phyloP scores from a whole-genome alignment of 331 rosid genomes.

The Rhamnella rubrinervis region DNA sequence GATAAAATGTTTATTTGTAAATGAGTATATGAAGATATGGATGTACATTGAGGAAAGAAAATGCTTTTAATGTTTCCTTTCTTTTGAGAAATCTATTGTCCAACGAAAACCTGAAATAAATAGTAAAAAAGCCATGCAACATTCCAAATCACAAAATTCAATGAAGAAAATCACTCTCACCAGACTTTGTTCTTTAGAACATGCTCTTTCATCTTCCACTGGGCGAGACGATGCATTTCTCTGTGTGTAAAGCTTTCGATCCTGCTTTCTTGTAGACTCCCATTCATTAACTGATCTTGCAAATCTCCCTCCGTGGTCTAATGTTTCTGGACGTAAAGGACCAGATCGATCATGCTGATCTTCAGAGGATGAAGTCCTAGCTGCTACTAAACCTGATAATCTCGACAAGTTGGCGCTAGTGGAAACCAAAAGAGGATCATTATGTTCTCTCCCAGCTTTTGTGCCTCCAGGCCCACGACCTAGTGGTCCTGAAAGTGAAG shows the following conservation, averaged over 20 bases:
- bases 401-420: conserved; percentile 45
- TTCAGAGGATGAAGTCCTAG: conserved; percentile 42
- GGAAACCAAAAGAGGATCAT: conserved; percentile 32
- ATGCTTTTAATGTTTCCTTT: too few relatives aligned
- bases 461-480: conserved; percentile 45
- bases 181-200: conserved; percentile 41
- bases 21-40: not conserved
- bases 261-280: conserved; percentile 47
- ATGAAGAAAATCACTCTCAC: conserved; percentile 35
- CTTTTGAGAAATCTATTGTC: not conserved
- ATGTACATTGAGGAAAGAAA: not conserved
- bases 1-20: not conserved
- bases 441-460: conserved; percentile 44
- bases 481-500: conserved; percentile 76
- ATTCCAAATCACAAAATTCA: not conserved
- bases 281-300: conserved; percentile 40
- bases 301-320: conserved; percentile 32
- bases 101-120: not conserved
- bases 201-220: conserved; percentile 39
- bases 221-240: conserved; percentile 39
- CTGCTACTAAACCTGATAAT: conserved; percentile 60
- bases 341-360: conserved; percentile 48
- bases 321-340: conserved; percentile 29
- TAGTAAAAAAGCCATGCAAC: not conserved
- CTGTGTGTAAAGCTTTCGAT: conserved; percentile 40